Evolutionary conservation across 2,329 filamentous ascomycete species (phyloP).

Genomic region (Amauroascus niger): DNA sequence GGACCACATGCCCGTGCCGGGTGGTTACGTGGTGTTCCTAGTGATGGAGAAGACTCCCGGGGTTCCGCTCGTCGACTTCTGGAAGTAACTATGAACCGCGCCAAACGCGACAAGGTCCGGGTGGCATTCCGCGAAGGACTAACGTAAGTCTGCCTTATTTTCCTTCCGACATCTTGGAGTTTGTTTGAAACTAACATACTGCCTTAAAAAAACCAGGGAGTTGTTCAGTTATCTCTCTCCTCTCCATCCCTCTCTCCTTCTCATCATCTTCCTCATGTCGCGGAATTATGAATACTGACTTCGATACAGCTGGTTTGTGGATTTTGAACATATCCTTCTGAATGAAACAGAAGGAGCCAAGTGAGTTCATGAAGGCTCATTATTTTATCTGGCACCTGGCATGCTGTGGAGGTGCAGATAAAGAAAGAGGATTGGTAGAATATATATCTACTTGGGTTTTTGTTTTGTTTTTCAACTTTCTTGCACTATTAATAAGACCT

Average conservation of each 20-base stretch:
- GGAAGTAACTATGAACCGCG: neutral
- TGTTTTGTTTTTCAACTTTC: too few relatives aligned
- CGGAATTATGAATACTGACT: slow-evolving; percentile 6
- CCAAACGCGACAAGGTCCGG: slow-evolving; percentile 6
- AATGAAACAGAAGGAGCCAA: too few relatives aligned
- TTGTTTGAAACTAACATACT: too few relatives aligned
- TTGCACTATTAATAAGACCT: too few relatives aligned
- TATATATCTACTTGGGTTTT: too few relatives aligned
- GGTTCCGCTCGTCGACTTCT: slow-evolving; percentile 4
- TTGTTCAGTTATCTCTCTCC: neutral
- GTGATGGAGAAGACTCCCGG: slow-evolving; percentile 14
- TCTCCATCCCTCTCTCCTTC: too few relatives aligned
- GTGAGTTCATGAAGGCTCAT: too few relatives aligned
- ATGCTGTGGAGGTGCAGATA: too few relatives aligned
- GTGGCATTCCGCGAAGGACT: neutral
- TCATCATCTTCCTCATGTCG: neutral
- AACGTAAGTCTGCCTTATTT: neutral
- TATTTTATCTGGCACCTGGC: too few relatives aligned
- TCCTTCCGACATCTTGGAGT: too few relatives aligned
- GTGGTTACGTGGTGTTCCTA: slow-evolving; percentile 11
- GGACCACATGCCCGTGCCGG: slow-evolving; percentile 5
- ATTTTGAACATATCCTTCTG: neutral
- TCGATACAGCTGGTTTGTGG: slow-evolving; percentile 6
- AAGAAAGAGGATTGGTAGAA: too few relatives aligned
- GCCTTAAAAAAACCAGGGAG: neutral